Evolutionary conservation across 805 yeast species (phyloP).

Genomic region (Pichia gijzeniarum): DNA sequence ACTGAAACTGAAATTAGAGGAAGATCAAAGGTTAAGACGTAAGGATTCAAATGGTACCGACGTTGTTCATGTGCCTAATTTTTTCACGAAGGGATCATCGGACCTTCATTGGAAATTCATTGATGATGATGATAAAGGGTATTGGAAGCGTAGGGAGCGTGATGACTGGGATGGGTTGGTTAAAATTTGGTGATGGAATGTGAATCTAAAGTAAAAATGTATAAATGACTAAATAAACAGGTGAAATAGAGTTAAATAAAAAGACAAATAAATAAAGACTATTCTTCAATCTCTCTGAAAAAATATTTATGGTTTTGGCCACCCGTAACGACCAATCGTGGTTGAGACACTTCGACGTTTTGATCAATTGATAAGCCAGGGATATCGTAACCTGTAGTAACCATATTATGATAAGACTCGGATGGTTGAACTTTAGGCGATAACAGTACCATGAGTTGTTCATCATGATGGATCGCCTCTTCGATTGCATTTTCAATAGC

Average conservation of each 20-base stretch:
- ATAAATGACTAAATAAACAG: not conserved
- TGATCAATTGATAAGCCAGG: constrained; percentile 23
- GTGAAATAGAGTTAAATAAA: not conserved
- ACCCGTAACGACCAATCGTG: constrained; percentile 22
- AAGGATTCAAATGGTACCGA: constrained; percentile 43
- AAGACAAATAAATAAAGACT: constrained; percentile 16
- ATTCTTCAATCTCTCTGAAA: constrained; percentile 27
- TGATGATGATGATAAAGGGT: constrained; percentile 53
- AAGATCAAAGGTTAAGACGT: constrained; percentile 73
- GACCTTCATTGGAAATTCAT: constrained; percentile 46
- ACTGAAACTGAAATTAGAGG: constrained; percentile 64
- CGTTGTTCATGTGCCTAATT: constrained; percentile 48
- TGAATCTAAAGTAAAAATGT: not conserved
- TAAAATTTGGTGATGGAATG: constrained; percentile 44
- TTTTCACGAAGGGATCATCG: constrained; percentile 44
- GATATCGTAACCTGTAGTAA: constrained; percentile 16
- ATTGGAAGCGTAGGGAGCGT: constrained; percentile 72
- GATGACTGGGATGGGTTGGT: constrained; percentile 54
- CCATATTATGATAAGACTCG: not conserved
- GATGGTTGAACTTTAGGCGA: constrained; percentile 33
- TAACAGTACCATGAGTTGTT: constrained; percentile 38
- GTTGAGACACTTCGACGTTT: not conserved
- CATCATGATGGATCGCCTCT: constrained; percentile 42
- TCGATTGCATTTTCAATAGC: constrained; percentile 44
- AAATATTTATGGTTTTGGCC: constrained; percentile 29